Percentiles rank a stretch among this genome's conserved stretches.
These are phyloP conservation scores for Leishmania lainsoni DNA, from an alignment of 208 protist genomes.

Conservation along the genomic window DNA sequence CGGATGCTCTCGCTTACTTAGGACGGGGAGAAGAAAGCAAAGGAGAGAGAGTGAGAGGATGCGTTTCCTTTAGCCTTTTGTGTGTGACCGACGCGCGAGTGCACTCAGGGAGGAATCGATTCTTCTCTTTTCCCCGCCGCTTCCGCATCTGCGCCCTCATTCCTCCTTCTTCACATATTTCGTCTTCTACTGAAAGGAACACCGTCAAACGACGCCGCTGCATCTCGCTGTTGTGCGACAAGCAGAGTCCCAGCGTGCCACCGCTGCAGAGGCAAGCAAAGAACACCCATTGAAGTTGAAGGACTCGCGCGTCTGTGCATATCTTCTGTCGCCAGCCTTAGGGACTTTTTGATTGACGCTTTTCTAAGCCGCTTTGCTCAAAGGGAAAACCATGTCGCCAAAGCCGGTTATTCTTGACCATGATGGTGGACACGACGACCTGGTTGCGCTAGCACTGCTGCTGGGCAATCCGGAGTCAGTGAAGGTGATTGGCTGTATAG, in stretches of 20 bases:
- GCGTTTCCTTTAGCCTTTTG: background rate
- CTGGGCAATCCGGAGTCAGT: constrained; percentile 74
- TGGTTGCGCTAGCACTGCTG: constrained; percentile 78
- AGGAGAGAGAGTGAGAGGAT: background rate
- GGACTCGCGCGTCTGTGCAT: too few species aligned
- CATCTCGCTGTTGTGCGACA: background rate
- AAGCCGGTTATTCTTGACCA: constrained; percentile 87
- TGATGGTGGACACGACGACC: constrained; percentile 86
- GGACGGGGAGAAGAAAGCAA: background rate
- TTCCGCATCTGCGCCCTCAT: background rate
- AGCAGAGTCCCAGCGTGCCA: background rate
- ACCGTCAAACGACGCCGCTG: background rate
- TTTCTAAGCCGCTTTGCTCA: background rate
- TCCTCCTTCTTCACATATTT: too few species aligned
- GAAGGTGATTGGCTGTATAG: constrained; percentile 78
- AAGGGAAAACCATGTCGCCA: constrained; percentile 10
- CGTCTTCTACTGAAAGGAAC: background rate
- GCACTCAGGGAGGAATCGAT: background rate
- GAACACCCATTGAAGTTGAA: background rate
- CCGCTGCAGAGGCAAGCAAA: background rate
- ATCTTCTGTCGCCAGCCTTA: background rate
- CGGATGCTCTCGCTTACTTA: background rate
- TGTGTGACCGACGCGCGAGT: background rate
- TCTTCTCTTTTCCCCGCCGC: background rate
- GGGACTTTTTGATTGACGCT: background rate